Conservation (phyloP, 805 yeast species). For the Wickerhamomyces canadensis region DNA sequence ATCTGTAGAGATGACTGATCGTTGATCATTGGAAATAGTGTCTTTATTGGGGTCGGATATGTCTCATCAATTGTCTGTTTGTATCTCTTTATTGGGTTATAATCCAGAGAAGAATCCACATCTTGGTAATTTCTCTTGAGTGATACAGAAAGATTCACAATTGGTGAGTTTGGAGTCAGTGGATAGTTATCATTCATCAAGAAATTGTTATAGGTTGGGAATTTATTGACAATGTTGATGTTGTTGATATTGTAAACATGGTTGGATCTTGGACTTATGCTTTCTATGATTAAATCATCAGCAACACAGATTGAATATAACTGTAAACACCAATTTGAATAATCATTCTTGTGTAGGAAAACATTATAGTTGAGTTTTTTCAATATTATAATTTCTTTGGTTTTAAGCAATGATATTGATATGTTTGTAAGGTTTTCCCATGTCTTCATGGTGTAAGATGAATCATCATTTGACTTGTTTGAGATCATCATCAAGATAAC, state of each 20-base stretch:
- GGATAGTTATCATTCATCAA: too few relatives aligned
- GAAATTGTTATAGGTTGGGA: too few relatives aligned
- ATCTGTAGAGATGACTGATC: background rate
- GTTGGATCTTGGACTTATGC: conserved; percentile 3
- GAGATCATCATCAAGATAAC: conserved; percentile 29
- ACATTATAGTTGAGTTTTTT: conserved; percentile 20
- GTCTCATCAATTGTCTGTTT: too few relatives aligned
- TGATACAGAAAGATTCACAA: conserved; percentile 3
- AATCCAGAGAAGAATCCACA: background rate
- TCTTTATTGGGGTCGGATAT: too few relatives aligned
- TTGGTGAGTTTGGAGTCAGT: conserved; percentile 21
- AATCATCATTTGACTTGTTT: conserved; percentile 45
- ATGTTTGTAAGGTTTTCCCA: conserved; percentile 32
- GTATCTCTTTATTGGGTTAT: background rate
- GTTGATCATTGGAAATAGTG: too few relatives aligned
- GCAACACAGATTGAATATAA: conserved; percentile 5
- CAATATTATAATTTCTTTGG: conserved; percentile 15
- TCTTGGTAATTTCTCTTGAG: conserved; percentile 1
- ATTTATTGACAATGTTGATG: too few relatives aligned
- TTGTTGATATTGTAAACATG: background rate
- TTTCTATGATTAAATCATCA: conserved; percentile 4
- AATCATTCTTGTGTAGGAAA: conserved; percentile 11
- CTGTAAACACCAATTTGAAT: conserved; percentile 9
- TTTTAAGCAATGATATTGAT: conserved; percentile 8
- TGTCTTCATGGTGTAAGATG: conserved; percentile 44